Conservation (phyloP, 768 basidiomycete genomes). For the Tremella fuciformis region DNA sequence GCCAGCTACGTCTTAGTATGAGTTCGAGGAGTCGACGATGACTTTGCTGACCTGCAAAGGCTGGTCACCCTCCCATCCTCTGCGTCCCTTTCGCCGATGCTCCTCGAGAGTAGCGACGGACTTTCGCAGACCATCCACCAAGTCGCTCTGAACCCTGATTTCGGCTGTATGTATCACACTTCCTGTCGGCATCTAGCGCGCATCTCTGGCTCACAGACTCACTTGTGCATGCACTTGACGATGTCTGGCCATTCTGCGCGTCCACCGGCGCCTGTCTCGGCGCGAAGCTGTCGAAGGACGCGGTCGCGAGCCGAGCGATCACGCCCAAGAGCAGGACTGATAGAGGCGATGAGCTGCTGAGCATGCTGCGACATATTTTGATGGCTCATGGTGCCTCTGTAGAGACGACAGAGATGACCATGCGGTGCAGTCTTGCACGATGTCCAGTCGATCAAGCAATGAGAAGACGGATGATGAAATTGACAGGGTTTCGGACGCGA, state of each 20-base stretch:
- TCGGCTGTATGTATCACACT: constrained; percentile 23
- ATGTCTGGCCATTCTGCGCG: constrained; percentile 40
- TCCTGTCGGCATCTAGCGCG: not conserved
- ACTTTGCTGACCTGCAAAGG: constrained; percentile 21
- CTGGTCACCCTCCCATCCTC: constrained; percentile 31
- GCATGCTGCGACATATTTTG: not conserved
- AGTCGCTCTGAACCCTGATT: constrained; percentile 32
- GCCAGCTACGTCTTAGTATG: constrained; percentile 15
- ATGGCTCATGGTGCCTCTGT: not conserved
- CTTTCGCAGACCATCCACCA: constrained; percentile 35
- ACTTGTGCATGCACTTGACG: constrained; percentile 19
- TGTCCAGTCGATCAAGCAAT: too few relatives aligned
- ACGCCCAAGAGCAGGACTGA: not conserved
- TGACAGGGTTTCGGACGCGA: not conserved
- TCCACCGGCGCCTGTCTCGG: constrained; percentile 23
- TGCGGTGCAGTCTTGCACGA: not conserved
- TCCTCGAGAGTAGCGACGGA: constrained; percentile 11
- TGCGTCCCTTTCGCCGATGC: not conserved
- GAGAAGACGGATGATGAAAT: too few relatives aligned
- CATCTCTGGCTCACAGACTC: not conserved
- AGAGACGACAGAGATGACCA: not conserved
- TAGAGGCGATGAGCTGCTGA: constrained; percentile 5
- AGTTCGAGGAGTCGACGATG: not conserved
- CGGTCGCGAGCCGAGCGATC: constrained; percentile 5
- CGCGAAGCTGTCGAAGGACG: constrained; percentile 21